Percentiles rank a stretch among this genome's conserved stretches.
Conservation (phyloP, 768 basidiomycete species). For the Artomyces pyxidatus region DNA sequence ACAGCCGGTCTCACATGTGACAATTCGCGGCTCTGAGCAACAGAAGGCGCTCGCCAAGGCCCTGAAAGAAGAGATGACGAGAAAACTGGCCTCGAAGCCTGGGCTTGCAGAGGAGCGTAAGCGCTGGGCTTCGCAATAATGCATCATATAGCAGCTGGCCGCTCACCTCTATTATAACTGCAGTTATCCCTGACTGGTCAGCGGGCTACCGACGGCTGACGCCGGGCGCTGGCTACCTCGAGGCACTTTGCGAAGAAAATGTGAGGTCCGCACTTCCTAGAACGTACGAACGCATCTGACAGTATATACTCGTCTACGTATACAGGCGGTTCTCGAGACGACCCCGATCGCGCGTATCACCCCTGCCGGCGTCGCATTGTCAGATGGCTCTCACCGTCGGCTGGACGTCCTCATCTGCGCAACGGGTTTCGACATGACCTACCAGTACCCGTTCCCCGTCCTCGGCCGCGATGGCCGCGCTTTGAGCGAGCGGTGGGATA, state of each 20-base stretch:
- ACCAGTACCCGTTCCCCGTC: constrained; percentile 16
- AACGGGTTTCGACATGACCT: constrained; percentile 21
- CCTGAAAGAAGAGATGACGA: constrained; percentile 15
- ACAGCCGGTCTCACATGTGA: constrained; percentile 11
- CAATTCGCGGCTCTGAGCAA: constrained; percentile 8
- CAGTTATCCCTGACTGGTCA: constrained; percentile 21
- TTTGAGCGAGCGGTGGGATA: constrained; percentile 23
- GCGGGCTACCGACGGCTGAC: constrained; percentile 23
- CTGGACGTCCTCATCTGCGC: constrained; percentile 26
- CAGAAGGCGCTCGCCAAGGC: constrained; percentile 8
- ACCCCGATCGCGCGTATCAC: constrained; percentile 20
- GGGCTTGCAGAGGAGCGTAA: constrained; percentile 18
- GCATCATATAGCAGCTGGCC: not conserved
- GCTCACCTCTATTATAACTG: not conserved
- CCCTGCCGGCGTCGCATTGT: constrained; percentile 20
- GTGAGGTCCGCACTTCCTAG: too few relatives aligned
- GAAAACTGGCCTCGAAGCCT: constrained; percentile 19
- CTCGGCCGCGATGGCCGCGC: constrained; percentile 20
- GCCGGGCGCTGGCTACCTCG: constrained; percentile 25
- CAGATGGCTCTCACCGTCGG: constrained; percentile 18
- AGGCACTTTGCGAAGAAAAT: constrained; percentile 22
- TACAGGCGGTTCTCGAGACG: constrained; percentile 8
- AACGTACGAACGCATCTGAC: constrained; percentile 12
- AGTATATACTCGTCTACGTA: not conserved
- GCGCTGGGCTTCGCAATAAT: not conserved